phyloP scores from a whole-genome alignment of 257 asterid genomes.

The Agastache rugosa region DNA sequence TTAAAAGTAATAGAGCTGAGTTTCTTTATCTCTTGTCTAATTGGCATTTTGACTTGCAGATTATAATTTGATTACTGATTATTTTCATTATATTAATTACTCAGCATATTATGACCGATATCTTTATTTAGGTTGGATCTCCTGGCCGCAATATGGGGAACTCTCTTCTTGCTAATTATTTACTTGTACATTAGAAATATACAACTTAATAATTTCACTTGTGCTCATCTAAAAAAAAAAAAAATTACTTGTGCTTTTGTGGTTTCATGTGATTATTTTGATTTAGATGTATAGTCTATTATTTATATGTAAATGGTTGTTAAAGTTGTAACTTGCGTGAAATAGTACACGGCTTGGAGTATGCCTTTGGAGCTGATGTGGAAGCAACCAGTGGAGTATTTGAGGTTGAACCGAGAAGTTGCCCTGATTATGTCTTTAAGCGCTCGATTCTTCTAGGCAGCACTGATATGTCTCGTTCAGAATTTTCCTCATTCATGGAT shows the following conservation, averaged over 20 bases:
- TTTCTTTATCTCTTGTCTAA: too few species aligned
- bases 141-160: too few species aligned
- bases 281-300: not conserved
- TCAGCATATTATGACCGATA: too few species aligned
- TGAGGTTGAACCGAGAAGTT: slow-evolving; percentile 84
- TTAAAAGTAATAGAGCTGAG: too few species aligned
- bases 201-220: too few species aligned
- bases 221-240: too few species aligned
- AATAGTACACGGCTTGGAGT: slow-evolving; percentile 81
- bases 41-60: too few species aligned
- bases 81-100: too few species aligned
- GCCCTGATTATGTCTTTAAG: slow-evolving; percentile 84
- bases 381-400: slow-evolving; percentile 82
- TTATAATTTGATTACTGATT: too few species aligned
- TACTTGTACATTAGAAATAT: too few species aligned
- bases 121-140: too few species aligned
- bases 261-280: not conserved
- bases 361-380: slow-evolving; percentile 89
- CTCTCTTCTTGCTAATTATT: too few species aligned
- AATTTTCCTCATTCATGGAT: slow-evolving; percentile 77
- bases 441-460: slow-evolving; percentile 78
- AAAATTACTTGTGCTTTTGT: not conserved
- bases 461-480: slow-evolving; percentile 77
- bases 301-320: not conserved
- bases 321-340: slow-evolving; percentile 14